Conservation (phyloP, 2,329 filamentous ascomycete genomes). For the Penicillium polonicum region DNA sequence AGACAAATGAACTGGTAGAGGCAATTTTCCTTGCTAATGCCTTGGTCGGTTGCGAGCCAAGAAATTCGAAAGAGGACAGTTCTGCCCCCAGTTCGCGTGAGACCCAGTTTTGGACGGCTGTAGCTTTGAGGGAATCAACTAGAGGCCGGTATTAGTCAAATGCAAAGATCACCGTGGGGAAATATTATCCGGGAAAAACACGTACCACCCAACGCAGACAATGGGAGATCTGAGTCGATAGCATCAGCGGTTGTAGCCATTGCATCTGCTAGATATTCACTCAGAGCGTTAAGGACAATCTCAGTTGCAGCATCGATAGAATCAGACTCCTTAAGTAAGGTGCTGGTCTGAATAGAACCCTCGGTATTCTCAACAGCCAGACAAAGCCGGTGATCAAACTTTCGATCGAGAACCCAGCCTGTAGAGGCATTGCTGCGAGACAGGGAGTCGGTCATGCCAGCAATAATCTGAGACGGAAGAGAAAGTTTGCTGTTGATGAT, state of each 20-base stretch:
- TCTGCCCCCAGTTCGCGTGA: slow-evolving; percentile 22
- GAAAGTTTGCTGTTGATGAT: slow-evolving; percentile 19
- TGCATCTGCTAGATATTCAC: slow-evolving; percentile 21
- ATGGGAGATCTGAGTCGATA: slow-evolving; percentile 22
- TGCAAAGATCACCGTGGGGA: not conserved
- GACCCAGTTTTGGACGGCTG: slow-evolving; percentile 25
- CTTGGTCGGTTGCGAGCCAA: slow-evolving; percentile 23
- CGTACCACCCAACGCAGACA: slow-evolving; percentile 24
- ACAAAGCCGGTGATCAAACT: slow-evolving; percentile 22
- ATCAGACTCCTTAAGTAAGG: slow-evolving; percentile 11
- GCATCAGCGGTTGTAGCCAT: slow-evolving; percentile 23
- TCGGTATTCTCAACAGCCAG: slow-evolving; percentile 7
- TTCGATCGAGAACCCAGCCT: slow-evolving; percentile 21
- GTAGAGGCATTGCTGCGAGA: slow-evolving; percentile 15
- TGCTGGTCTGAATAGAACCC: slow-evolving; percentile 7
- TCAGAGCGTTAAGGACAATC: slow-evolving; percentile 14
- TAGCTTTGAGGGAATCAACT: slow-evolving; percentile 26
- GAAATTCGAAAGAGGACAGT: slow-evolving; percentile 24
- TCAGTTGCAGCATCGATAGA: slow-evolving; percentile 13
- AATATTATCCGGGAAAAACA: not conserved
- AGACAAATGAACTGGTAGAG: slow-evolving; percentile 19
- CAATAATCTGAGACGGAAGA: slow-evolving; percentile 20
- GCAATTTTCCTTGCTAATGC: slow-evolving; percentile 22
- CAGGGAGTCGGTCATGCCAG: slow-evolving; percentile 21
- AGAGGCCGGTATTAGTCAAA: slow-evolving; percentile 4